Evolutionary conservation across 2,329 filamentous ascomycete species (phyloP), one percentile per base, ranked within the genome.

Genomic region (Calonectria leucothoes): DNA sequence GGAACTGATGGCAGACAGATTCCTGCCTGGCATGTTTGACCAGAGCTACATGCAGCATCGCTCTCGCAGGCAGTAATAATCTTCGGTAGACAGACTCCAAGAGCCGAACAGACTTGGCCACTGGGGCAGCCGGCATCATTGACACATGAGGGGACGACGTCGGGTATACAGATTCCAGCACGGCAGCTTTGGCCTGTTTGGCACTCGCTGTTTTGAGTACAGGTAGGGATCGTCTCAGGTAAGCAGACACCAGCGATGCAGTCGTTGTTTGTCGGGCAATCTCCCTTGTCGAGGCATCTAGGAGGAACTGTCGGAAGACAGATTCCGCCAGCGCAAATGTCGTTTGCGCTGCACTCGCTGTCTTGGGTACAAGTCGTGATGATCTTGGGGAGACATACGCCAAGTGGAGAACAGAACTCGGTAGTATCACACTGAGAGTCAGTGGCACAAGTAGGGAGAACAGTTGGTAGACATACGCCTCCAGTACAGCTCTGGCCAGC

Each of bases 61-160:
- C 42, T 39, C 12, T 39, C 15, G 23, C 55, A 61, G 25, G 55
- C 23, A 2, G 20, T 37, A 12, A 72, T 35, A 5, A 27, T 25
- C 15, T 35, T 15, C 1, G 70, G 70, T 6, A 72, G 55, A 29
- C 70, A 72, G n/a, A 72, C 14, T 1, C 55, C 55, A 39, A 61
- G 55, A 23, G 25, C 33, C 6, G 55, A 61, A 23, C 49, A 42
- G 23, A 66, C 2, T 31, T 35, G 7, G 37, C 49, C 20, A 17
- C 37, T 12, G 12, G 31, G 20, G 15, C 20, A 57, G 29, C 55
- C 23, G 15, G 61, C 37, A 27, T 51, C 33, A n/a, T 20, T 25
- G 1, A 31, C 25, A 27, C 69, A 71, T 4, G 37, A 4, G 3
- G 29, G 15, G 4, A 71, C 6, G 35, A 17, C 8, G 12, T 14